Evolutionary conservation across 2,329 filamentous ascomycete species (phyloP).

Genomic region (Apiospora pterosperma): DNA sequence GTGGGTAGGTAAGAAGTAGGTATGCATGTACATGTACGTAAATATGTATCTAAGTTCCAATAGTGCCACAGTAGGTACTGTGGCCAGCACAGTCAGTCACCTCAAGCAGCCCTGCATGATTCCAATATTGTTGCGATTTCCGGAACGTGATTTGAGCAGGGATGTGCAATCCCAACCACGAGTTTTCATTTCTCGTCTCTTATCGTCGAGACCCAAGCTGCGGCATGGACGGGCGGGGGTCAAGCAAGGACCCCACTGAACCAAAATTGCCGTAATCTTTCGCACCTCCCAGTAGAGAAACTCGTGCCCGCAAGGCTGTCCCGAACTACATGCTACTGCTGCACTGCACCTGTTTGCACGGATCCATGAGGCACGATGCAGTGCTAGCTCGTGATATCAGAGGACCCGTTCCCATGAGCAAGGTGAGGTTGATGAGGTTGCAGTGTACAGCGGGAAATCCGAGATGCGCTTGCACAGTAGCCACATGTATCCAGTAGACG

Average conservation of each 20-base stretch:
- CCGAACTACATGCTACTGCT: background rate
- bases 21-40: background rate
- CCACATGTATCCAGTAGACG: background rate
- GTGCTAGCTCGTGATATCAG: background rate
- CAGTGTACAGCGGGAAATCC: background rate
- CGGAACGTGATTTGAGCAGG: background rate
- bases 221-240: background rate
- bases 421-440: background rate
- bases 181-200: background rate
- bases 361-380: background rate
- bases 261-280: conserved; percentile 3
- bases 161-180: background rate
- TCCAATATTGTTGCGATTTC: conserved; percentile 1
- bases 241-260: background rate
- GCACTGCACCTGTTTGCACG: background rate
- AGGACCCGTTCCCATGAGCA: background rate
- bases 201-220: background rate
- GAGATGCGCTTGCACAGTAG: background rate
- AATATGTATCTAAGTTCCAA: background rate
- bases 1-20: background rate
- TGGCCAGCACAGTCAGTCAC: background rate
- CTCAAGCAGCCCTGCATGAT: background rate
- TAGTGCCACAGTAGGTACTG: background rate
- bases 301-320: background rate
- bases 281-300: background rate